A percentile compares a stretch with the other conserved stretches of the same genome.
These are phyloP conservation scores for Brasenia schreberi DNA, from an alignment of 164 flowering plant genomes.

Conservation along the genomic window DNA sequence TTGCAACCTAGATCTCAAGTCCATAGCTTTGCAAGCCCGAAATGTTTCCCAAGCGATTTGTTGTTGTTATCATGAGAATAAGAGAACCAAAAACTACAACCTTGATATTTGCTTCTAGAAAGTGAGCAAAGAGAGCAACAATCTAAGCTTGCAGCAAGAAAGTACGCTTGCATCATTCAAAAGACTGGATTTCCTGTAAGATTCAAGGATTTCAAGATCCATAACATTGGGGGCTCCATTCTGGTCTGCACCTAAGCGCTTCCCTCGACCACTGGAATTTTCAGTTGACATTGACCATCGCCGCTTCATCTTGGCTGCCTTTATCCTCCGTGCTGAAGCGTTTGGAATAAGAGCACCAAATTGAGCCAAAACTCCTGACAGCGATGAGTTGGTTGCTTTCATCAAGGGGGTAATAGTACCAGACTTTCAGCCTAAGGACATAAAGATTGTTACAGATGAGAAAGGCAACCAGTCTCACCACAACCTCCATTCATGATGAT, in stretches of 20 bases:
- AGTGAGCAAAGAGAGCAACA: no score
- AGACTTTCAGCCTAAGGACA: slow-evolving; percentile 64
- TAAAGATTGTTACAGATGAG: slow-evolving; percentile 65
- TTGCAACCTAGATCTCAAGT: slow-evolving; percentile 78
- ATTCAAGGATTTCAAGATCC: no score
- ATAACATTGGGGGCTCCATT: slow-evolving; percentile 36
- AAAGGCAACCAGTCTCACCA: slow-evolving; percentile 51
- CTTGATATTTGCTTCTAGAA: slow-evolving; percentile 86
- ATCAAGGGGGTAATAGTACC: slow-evolving; percentile 52
- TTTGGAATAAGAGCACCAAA: slow-evolving; percentile 68
- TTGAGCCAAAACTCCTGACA: slow-evolving; percentile 36
- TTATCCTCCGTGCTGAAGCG: slow-evolving; percentile 64
- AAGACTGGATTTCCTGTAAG: no score
- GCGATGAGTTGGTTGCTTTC: slow-evolving; percentile 37
- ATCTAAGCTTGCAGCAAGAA: no score
- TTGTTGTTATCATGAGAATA: slow-evolving; percentile 89
- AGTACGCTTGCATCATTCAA: no score
- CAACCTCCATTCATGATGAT: slow-evolving; percentile 61
- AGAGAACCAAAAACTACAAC: slow-evolving; percentile 95
- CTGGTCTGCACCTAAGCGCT: slow-evolving; percentile 89
- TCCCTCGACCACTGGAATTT: slow-evolving; percentile 60
- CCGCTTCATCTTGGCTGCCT: slow-evolving; percentile 53
- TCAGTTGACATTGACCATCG: slow-evolving; percentile 47
- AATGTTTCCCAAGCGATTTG: slow-evolving; percentile 97
- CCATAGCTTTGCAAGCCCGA: slow-evolving; percentile 78